Conservation (phyloP, 371 early-diverging fungal species). For the Mucor saturninus region DNA sequence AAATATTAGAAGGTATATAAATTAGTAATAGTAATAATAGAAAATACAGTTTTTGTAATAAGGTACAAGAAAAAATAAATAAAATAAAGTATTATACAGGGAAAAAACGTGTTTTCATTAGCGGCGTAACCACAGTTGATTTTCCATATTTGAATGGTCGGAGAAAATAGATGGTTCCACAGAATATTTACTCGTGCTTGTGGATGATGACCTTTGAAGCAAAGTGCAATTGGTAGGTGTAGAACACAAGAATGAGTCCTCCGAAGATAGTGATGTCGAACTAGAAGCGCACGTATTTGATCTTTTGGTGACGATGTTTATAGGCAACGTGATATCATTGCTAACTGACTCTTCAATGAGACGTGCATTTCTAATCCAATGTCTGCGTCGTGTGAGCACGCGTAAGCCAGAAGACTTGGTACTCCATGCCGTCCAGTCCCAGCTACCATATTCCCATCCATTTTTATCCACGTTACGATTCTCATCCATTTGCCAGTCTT, state of each 20-base stretch:
- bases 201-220: constrained; percentile 1
- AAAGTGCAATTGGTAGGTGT: constrained; percentile 3
- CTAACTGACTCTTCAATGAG: constrained; percentile 4
- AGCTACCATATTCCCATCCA: constrained; percentile 35
- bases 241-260: constrained; percentile 10
- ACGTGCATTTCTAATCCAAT: constrained; percentile 29
- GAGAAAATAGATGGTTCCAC: constrained; percentile 15
- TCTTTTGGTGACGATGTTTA: background rate
- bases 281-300: constrained; percentile 2
- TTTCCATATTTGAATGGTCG: constrained; percentile 9
- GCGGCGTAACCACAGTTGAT: constrained; percentile 17
- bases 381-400: constrained; percentile 31
- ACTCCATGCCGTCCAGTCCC: constrained; percentile 25
- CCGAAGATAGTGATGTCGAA: constrained; percentile 6
- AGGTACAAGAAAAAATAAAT: background rate
- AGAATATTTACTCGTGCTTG: constrained; percentile 11
- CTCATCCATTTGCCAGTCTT: constrained; percentile 28
- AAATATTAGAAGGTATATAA: background rate
- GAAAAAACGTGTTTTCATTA: constrained; percentile 8
- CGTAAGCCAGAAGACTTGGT: constrained; percentile 13
- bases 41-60: background rate
- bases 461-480: constrained; percentile 20
- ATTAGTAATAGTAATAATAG: background rate
- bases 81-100: constrained; percentile 2
- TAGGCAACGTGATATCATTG: background rate